Evolutionary conservation across 306 rosid species (phyloP), one percentile per base, ranked within the genome.

Genomic region (Geum urbanum): DNA sequence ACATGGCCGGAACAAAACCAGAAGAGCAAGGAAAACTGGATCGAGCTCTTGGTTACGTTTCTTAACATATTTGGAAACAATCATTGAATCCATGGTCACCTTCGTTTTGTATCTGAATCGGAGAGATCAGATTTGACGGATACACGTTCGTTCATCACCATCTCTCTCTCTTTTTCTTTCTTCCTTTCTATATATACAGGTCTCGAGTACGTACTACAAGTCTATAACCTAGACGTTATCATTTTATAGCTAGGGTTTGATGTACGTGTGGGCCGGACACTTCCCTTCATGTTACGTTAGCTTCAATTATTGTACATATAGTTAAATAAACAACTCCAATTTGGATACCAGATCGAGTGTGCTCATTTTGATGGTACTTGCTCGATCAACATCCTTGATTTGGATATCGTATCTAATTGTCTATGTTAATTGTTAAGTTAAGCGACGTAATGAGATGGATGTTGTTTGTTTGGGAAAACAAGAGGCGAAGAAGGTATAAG

Each of bases 31-130:
- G 45, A 46, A 52, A 24, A 5, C 48, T 52, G 15, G 54, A 45
- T 47, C 35, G 12, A 20, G 8, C 35, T 64, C 69, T 47, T 85
- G 76, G 94, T 79, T 82, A 56, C 66, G 82, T 80, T 79, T 78
- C 22, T 87, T 89, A 41, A 71, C 96, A 74, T 77, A 82, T 85
- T 84, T 82, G 85, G 81, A 66, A 72, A 80, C 83, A 82, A 75
- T 81, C 92, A 85, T 78, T 82, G 72, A 74, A 72, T 64, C 74
- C 43, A 63, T 80, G 56, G 78, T 67, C 72, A 46, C 67, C 66
- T 58, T 52, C 66, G n/a, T 60, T 78, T 86, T 72, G 41, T 70
- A 57, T 75, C 85, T 71, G 64, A 66, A 57, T 80, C 40, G 50
- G 85, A 91, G 79, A 82, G 64, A 37, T 79, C 1, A 16, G 88